Percentiles rank a stretch among this genome's conserved stretches.
phyloP scores from a whole-genome alignment of 192 early-diverging fungal species.

The Allomyces javanicus region DNA sequence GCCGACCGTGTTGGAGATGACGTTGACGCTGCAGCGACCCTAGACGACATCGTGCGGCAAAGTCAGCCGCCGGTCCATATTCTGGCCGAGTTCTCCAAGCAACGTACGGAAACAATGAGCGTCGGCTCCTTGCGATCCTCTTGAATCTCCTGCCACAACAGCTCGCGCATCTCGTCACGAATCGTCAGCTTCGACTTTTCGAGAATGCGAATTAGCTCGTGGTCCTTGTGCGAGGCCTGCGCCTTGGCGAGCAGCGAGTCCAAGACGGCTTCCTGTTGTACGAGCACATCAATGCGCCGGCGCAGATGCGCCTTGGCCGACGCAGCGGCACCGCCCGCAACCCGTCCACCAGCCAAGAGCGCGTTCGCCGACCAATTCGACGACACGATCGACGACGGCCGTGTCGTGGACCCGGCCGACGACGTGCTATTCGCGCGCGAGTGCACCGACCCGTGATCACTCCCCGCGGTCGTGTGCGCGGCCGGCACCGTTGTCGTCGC shows the following conservation, averaged over 20 bases:
- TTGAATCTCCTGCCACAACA: conserved; percentile 37
- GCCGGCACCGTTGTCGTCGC: no score
- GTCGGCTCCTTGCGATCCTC: conserved; percentile 30
- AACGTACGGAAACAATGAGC: conserved; percentile 5
- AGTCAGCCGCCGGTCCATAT: neutral
- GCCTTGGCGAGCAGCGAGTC: conserved; percentile 42
- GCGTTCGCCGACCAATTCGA: no score
- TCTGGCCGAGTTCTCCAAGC: neutral
- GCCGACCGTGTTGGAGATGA: conserved; percentile 27
- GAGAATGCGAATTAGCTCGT: conserved; percentile 40
- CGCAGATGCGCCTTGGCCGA: no score
- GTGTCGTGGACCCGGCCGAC: no score
- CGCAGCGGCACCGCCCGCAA: no score
- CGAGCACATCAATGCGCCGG: no score
- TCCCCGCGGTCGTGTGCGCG: no score
- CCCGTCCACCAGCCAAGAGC: no score
- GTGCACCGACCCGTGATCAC: no score
- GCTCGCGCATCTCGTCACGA: conserved; percentile 31
- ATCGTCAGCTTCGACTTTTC: conserved; percentile 32
- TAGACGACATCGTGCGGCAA: conserved; percentile 1
- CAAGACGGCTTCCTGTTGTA: conserved; percentile 46
- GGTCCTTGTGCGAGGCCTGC: conserved; percentile 18
- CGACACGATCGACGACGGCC: no score
- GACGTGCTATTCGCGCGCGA: no score
- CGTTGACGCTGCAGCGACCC: conserved; percentile 25